Evolutionary conservation across 768 basidiomycete genomes (phyloP).

Genomic region (Kwoniella bestiolae): DNA sequence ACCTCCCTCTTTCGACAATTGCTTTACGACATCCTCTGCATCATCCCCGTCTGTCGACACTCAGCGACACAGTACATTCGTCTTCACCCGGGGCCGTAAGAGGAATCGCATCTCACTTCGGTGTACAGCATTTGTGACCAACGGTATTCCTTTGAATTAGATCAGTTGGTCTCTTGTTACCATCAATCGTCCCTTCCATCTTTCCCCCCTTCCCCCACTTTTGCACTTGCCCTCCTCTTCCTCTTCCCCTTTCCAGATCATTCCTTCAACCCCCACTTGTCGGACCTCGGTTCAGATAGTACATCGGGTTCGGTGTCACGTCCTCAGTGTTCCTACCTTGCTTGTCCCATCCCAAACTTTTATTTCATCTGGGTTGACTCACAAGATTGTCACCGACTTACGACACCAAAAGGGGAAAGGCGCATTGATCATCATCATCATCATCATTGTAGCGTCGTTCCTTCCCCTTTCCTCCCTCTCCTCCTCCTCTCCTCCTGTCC

Average conservation of each 20-base stretch:
- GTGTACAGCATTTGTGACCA: neutral
- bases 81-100: neutral
- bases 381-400: neutral
- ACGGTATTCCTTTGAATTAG: neutral
- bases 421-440: too few relatives aligned
- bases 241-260: neutral
- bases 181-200: neutral
- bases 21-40: neutral
- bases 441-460: too few relatives aligned
- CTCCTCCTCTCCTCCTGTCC: neutral
- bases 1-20: neutral
- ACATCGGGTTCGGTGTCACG: neutral
- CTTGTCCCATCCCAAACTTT: too few relatives aligned
- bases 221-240: too few relatives aligned
- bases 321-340: neutral
- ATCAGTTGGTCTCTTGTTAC: neutral
- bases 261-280: neutral
- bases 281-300: neutral
- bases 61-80: neutral
- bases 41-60: neutral
- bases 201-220: neutral
- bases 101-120: neutral
- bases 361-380: too few relatives aligned
- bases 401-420: neutral
- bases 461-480: too few relatives aligned